Percentiles rank a stretch among this genome's conserved stretches.
These are phyloP conservation scores for Crithidia mellificae DNA, from an alignment of 208 protist species.

Conservation along the genomic window DNA sequence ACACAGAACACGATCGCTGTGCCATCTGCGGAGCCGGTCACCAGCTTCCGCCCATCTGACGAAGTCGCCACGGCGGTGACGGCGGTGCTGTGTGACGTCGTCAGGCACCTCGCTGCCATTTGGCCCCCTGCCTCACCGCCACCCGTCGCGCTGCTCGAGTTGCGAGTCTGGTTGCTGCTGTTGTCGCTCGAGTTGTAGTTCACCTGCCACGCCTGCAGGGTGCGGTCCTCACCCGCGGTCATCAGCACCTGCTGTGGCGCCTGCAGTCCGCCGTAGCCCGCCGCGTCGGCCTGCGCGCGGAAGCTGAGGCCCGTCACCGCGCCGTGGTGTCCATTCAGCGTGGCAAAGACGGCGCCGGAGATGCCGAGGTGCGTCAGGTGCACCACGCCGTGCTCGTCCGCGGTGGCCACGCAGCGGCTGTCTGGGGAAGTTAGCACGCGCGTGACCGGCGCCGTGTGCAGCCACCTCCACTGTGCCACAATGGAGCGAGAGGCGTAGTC, in stretches of 20 bases:
- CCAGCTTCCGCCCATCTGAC: slow-evolving; percentile 47
- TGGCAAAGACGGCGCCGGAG: slow-evolving; percentile 47
- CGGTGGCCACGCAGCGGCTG: slow-evolving; percentile 70
- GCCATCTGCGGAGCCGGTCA: slow-evolving; percentile 68
- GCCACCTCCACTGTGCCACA: slow-evolving; percentile 38
- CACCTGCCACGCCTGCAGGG: slow-evolving; percentile 53
- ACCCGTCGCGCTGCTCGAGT: slow-evolving; percentile 1
- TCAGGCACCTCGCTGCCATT: slow-evolving; percentile 13
- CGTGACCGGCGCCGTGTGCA: slow-evolving; percentile 68
- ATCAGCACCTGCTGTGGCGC: slow-evolving; percentile 27
- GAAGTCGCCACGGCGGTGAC: slow-evolving; percentile 67
- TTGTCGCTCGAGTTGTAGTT: too few species aligned
- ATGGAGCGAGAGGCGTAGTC: slow-evolving; percentile 58
- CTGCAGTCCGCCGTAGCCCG: slow-evolving; percentile 9
- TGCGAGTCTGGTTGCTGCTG: too few species aligned
- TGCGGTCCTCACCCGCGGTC: slow-evolving; percentile 45
- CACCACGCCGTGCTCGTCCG: slow-evolving; percentile 70
- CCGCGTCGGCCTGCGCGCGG: slow-evolving; percentile 9
- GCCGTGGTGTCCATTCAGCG: slow-evolving; percentile 70
- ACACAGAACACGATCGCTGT: slow-evolving; percentile 57
- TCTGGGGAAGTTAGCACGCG: slow-evolving; percentile 62
- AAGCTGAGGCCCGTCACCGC: slow-evolving; percentile 65
- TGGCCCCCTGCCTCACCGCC: background rate
- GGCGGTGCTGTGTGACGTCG: slow-evolving; percentile 39
- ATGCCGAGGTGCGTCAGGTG: slow-evolving; percentile 63